Percentiles rank a stretch among this genome's conserved stretches.
These are phyloP conservation scores for Aphanomyces invadans DNA, from an alignment of 352 stramenopile genomes.

Conservation along the genomic window DNA sequence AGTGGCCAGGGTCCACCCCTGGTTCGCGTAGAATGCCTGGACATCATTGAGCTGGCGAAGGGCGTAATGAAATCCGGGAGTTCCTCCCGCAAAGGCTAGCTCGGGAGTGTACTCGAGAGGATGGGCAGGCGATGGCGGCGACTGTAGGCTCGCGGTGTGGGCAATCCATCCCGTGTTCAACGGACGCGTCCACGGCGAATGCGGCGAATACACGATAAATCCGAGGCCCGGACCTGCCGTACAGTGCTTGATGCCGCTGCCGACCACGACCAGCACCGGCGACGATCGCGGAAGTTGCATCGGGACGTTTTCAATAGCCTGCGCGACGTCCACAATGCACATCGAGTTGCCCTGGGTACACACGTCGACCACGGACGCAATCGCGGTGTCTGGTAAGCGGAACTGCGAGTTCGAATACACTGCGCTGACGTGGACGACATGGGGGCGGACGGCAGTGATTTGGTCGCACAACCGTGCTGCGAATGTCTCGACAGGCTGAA, in stretches of 20 bases:
- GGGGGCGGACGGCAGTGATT: neutral
- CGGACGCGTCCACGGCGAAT: neutral
- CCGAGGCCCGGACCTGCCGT: conserved; percentile 12
- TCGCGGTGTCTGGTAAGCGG: neutral
- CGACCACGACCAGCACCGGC: neutral
- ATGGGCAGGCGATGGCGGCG: neutral
- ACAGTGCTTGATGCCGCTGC: conserved; percentile 19
- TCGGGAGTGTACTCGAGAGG: conserved; percentile 3
- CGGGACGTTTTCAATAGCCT: conserved; percentile 15
- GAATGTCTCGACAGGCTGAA: neutral
- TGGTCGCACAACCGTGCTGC: neutral
- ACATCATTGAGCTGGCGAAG: conserved; percentile 17
- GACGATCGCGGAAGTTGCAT: neutral
- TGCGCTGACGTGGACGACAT: conserved; percentile 6
- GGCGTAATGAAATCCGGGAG: conserved; percentile 17
- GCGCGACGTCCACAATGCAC: conserved; percentile 13
- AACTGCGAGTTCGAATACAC: conserved; percentile 21
- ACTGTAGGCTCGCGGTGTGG: neutral
- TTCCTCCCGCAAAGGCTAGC: neutral
- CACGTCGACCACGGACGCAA: neutral
- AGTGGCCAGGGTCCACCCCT: neutral
- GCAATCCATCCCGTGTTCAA: conserved; percentile 20
- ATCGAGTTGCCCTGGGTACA: neutral
- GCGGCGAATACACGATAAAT: conserved; percentile 1
- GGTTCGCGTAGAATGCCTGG: conserved; percentile 2